Base-by-base conservation (phyloP, 1,139 yeast species). In the Maudiozyma humilis region DNA sequence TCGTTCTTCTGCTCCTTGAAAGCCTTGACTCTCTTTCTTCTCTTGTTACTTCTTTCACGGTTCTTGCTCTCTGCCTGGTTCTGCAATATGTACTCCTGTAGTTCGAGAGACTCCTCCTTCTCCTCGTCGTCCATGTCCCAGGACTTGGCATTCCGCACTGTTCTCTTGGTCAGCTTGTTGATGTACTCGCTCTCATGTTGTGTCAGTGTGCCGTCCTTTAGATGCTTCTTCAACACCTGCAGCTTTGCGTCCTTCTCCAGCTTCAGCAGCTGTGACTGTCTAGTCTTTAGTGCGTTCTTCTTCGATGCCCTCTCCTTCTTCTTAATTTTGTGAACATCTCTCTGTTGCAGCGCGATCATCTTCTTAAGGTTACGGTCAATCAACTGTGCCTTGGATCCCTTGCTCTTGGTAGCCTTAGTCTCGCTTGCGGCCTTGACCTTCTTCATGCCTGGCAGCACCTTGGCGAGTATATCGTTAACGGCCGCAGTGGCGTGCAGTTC, bases 181-280 rank as follows among this genome's bases (percentile, higher is more conserved):
- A 80, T 60, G 53, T 75, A 75, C 48, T 68, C 69, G 46, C 63
- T 53, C 56, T 78, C 83, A 42, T 69, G 73, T 12, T 60, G 62
- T 1, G 74, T 64, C 45, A 72, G 64, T 2, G 57, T 64, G 10
- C 64, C 64, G 1, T 62, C 53, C 27, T 63, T 59, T 32, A 68
- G 64, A 50, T 72, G 80, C 35, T 62, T 59, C 49, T 72, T 68
- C 46, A 78, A 67, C 40, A 77, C 65, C 42, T 72, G 68, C 47
- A 78, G 66, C 51, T 75, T 76, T 15, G 82, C 80, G 44, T 69
- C 56, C 51, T 71, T 73, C 41, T 68, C 67, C 41, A 79, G 66
- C 48, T 68, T 66, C 34, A 66, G 64, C 15, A 72, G 68, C 17
- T 61, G 56, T n/a, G 61, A 65, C 29, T 61, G 57, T 32, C 63